Conservation (phyloP, 495 filamentous ascomycete genomes). For the Saxophila tyrrhenica region DNA sequence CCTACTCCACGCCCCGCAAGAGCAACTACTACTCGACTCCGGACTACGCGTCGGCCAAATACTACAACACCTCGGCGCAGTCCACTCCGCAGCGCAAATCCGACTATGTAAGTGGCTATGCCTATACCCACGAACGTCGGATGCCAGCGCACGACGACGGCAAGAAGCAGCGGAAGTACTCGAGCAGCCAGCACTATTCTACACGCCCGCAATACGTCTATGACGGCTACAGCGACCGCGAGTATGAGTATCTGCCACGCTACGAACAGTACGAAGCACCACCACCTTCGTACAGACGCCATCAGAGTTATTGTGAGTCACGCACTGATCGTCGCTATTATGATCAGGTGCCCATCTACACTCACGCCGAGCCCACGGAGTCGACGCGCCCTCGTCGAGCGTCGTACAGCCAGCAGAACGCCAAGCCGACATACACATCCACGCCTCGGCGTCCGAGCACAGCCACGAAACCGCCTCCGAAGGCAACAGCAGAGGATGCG, state of each 20-base stretch:
- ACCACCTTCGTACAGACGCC: conserved; percentile 17
- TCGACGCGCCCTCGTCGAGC: conserved; percentile 25
- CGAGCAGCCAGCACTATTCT: conserved; percentile 26
- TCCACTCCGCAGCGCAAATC: conserved; percentile 27
- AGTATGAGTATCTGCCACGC: conserved; percentile 30
- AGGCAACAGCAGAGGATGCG: conserved; percentile 80
- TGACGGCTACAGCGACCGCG: conserved; percentile 23
- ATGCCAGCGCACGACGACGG: conserved; percentile 12
- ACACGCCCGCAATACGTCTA: conserved; percentile 25
- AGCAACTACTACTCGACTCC: conserved; percentile 16
- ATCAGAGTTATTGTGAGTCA: conserved; percentile 19
- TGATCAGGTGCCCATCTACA: conserved; percentile 33
- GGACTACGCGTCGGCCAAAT: conserved; percentile 23
- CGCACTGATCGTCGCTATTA: conserved; percentile 28
- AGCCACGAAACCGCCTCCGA: conserved; percentile 34
- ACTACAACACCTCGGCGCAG: conserved; percentile 24
- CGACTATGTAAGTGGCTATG: conserved; percentile 34
- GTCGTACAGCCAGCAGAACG: conserved; percentile 21
- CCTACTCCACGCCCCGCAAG: conserved; percentile 19
- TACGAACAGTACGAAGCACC: conserved; percentile 28
- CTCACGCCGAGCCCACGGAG: conserved; percentile 17
- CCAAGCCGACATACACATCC: conserved; percentile 4
- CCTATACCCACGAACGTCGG: conserved; percentile 20
- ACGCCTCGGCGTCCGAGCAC: conserved; percentile 14
- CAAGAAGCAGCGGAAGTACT: conserved; percentile 21